These are phyloP conservation scores for Jatropha multifida DNA, from an alignment of 441 rosid genomes.

Conservation along the genomic window DNA sequence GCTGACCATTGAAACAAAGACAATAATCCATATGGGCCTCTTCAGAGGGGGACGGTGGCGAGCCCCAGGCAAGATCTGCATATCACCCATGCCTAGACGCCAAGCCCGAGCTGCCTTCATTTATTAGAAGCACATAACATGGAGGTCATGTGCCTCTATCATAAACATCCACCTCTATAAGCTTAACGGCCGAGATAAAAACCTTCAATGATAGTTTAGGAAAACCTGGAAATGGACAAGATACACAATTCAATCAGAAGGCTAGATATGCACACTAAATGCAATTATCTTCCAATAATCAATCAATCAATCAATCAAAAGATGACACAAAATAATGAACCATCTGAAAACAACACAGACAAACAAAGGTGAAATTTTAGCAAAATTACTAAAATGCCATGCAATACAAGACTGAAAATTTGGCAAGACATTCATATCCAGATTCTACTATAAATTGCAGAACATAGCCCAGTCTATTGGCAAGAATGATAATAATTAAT, in stretches of 20 bases:
- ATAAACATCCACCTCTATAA: slow-evolving; percentile 23
- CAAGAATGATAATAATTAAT: background rate
- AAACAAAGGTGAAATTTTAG: background rate
- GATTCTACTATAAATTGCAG: background rate
- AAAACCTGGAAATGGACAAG: slow-evolving; percentile 23
- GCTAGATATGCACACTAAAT: background rate
- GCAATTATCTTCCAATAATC: slow-evolving; percentile 4
- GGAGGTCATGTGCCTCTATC: slow-evolving; percentile 20
- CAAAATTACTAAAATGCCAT: background rate
- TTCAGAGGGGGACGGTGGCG: slow-evolving; percentile 67
- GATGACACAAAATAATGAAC: background rate
- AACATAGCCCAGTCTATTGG: background rate
- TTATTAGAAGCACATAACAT: slow-evolving; percentile 36
- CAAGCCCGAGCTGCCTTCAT: slow-evolving; percentile 62
- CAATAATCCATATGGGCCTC: slow-evolving; percentile 75
- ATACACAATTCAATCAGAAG: slow-evolving; percentile 2
- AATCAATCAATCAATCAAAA: slow-evolving; percentile 3
- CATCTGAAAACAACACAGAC: background rate
- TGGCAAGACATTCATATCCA: background rate
- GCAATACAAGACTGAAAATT: background rate
- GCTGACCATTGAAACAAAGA: slow-evolving; percentile 69
- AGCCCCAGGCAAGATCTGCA: slow-evolving; percentile 60
- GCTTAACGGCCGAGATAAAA: slow-evolving; percentile 15
- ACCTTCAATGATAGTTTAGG: slow-evolving; percentile 12
- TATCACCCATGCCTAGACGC: slow-evolving; percentile 74